Percentiles rank a stretch among this genome's conserved stretches.
Conservation (phyloP, 1,284 basidiomycete species). For the Microstroma glucosiphilum region DNA sequence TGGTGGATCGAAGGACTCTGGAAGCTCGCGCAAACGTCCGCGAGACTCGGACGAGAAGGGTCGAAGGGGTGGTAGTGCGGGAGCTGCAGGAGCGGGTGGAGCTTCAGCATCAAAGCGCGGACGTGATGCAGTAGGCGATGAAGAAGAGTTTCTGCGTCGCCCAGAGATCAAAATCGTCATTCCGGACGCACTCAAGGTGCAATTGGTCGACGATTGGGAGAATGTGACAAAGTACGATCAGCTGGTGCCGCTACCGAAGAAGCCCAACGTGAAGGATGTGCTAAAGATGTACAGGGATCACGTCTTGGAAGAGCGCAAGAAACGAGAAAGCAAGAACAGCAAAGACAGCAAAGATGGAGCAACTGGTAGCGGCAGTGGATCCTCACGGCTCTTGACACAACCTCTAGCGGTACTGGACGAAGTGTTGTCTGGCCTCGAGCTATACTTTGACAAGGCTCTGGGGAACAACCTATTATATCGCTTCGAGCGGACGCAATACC, state of each 20-base stretch:
- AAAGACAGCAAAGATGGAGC: conserved; percentile 5
- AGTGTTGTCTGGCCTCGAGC: conserved; percentile 76
- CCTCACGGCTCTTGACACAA: conserved; percentile 46
- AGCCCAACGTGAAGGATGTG: conserved; percentile 71
- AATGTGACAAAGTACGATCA: conserved; percentile 81
- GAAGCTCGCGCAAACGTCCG: neutral
- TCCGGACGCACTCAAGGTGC: conserved; percentile 79
- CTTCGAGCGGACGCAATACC: conserved; percentile 88
- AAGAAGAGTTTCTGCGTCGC: conserved; percentile 60
- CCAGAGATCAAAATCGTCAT: conserved; percentile 86
- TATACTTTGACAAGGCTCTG: conserved; percentile 87
- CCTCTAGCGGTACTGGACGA: conserved; percentile 63
- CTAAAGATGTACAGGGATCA: conserved; percentile 64
- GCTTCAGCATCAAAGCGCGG: conserved; percentile 18
- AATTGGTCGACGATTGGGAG: conserved; percentile 97
- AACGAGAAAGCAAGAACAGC: neutral
- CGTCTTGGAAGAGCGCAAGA: conserved; percentile 18
- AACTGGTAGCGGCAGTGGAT: conserved; percentile 1
- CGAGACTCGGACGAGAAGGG: conserved; percentile 7
- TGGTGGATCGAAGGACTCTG: neutral
- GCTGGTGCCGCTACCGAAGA: conserved; percentile 79
- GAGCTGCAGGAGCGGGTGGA: conserved; percentile 21
- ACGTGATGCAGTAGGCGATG: conserved; percentile 40
- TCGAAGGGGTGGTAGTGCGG: conserved; percentile 47
- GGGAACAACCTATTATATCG: conserved; percentile 87